Base-by-base conservation (phyloP, 768 basidiomycete species). In the Wakefieldia striispora region DNA sequence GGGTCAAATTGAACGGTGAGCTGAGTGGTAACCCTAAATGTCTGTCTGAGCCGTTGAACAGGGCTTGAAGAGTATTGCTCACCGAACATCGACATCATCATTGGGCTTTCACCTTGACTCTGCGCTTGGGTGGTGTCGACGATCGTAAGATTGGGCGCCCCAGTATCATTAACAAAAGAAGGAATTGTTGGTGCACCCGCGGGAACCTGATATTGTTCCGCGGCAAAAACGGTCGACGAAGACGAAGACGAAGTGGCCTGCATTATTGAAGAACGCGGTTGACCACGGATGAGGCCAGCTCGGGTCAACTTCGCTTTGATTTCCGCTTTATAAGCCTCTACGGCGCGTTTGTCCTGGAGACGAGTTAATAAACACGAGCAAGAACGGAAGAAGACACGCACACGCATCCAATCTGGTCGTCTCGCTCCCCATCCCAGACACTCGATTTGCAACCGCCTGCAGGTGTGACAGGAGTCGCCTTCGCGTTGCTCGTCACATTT, bases 401-500 rank as follows among this genome's bases (percentile, higher is more conserved):
- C 88, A 58, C 88, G 72, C 88, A 91, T 89, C 88, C 89, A 91
- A 49, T 91, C 89, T n/a, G 89, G 90, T 44, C 90, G 79, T 62
- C 80, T 86, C 8, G 83, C 73, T 4, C 90, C 90, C 90, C 90
- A 92, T 12, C 90, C 90, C 4, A 92, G 74, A 68, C 90, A 92
- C 44, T 86, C 76, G 60, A 92, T 88, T 41, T 83, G 84, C 33
- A 92, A 75, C 43, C 90, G 86, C 51, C 81, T 77, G 66, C 90
- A 92, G 1, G 90, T 92, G 58, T 80, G 77, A 70, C 89, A 92
- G 3, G 88, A 86, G 67, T 88, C 81, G 52, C 81, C 84, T 61
- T 86, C 84, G 56, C 87, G 82, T 56, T 88, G 83, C 61, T 92
- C 89, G 66, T 92, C 89, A 67, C 89, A 92, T 87, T 92, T 92